These are phyloP conservation scores for Leccinum fuscescens DNA, from an alignment of 1,284 basidiomycete species.

Conservation along the genomic window DNA sequence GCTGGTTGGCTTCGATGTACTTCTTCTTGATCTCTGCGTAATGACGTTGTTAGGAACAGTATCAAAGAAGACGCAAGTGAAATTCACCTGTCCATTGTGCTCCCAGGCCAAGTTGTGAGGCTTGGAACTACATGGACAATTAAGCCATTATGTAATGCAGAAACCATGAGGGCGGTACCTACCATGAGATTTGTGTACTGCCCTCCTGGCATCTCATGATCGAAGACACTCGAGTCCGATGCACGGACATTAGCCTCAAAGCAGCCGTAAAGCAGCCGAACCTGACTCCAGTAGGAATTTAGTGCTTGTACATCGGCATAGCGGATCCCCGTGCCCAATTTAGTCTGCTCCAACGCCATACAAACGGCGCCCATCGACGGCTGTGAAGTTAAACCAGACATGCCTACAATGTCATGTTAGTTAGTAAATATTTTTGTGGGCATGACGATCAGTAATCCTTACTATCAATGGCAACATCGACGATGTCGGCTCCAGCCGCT, in stretches of 20 bases:
- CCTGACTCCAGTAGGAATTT: slow-evolving; percentile 98
- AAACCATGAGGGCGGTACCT: slow-evolving; percentile 24
- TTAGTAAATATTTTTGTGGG: slow-evolving; percentile 7
- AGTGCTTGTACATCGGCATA: slow-evolving; percentile 97
- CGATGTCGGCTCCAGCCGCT: slow-evolving; percentile 94
- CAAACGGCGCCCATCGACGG: slow-evolving; percentile 98
- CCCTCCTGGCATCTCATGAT: slow-evolving; percentile 99
- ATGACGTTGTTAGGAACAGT: slow-evolving; percentile 14
- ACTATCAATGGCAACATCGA: slow-evolving; percentile 99
- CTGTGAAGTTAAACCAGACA: slow-evolving; percentile 98
- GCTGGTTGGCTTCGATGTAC: slow-evolving; percentile 94
- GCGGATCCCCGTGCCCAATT: slow-evolving; percentile 93
- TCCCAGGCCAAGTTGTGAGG: slow-evolving; percentile 93
- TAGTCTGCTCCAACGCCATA: slow-evolving; percentile 93
- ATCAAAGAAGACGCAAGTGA: slow-evolving; percentile 6
- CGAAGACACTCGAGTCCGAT: slow-evolving; percentile 96
- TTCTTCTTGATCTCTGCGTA: slow-evolving; percentile 91
- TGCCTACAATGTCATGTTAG: slow-evolving; percentile 52
- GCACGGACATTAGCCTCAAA: slow-evolving; percentile 99
- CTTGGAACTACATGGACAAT: slow-evolving; percentile 81
- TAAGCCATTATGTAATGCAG: slow-evolving; percentile 13
- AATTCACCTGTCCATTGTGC: slow-evolving; percentile 87
- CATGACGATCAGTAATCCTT: slow-evolving; percentile 30
- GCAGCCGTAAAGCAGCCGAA: slow-evolving; percentile 92
- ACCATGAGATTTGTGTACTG: slow-evolving; percentile 96